These are phyloP conservation scores for Phalaenopsis hybrid DNA, from an alignment of 116 monocot genomes.

Conservation along the genomic window DNA sequence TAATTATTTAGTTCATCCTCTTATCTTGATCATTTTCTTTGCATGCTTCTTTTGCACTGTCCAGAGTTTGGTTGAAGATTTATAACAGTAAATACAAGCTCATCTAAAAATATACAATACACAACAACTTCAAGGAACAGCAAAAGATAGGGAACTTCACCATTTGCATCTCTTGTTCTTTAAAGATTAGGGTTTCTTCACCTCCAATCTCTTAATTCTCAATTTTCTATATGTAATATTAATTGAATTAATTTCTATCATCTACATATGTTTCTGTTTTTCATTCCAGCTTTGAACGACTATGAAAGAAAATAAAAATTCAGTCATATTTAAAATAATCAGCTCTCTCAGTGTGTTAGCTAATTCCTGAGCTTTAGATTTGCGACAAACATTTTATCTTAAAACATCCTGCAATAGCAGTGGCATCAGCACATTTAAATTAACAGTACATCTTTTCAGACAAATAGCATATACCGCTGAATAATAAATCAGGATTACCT, in stretches of 20 bases:
- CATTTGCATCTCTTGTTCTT: too few relatives aligned
- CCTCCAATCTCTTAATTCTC: too few relatives aligned
- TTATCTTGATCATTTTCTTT: too few relatives aligned
- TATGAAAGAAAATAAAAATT: neutral
- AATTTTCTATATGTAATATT: too few relatives aligned
- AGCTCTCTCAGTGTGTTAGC: neutral
- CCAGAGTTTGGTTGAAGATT: too few relatives aligned
- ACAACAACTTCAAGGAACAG: too few relatives aligned
- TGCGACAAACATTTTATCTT: neutral
- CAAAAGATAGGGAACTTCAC: too few relatives aligned
- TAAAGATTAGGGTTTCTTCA: too few relatives aligned
- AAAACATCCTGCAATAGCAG: neutral
- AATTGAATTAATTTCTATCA: neutral
- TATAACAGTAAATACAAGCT: too few relatives aligned
- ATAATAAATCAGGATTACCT: conserved; percentile 40
- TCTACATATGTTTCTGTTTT: neutral
- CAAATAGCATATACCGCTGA: neutral
- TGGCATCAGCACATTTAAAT: neutral
- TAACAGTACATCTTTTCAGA: neutral
- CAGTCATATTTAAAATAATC: neutral
- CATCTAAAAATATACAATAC: too few relatives aligned
- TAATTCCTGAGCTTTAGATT: neutral
- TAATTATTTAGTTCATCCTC: too few relatives aligned
- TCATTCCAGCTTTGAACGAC: neutral
- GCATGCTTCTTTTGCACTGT: too few relatives aligned